Evolutionary conservation across 805 yeast species (phyloP), one percentile per base, ranked within the genome.

Genomic region (Candida endomychidarum): DNA sequence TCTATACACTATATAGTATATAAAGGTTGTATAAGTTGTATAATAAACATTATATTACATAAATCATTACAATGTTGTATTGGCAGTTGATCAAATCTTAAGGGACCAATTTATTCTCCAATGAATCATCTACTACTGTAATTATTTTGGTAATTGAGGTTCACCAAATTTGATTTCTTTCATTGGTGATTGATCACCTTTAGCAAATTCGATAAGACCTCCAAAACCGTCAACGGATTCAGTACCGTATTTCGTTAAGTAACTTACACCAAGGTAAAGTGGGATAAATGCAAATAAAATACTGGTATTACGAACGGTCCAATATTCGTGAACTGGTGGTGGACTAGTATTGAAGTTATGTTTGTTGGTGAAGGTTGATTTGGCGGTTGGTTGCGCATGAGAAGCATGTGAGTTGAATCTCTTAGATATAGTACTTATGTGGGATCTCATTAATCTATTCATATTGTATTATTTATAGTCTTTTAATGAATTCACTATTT

Each of bases 271-370:
- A 31, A 67, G 46, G 45, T 57, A 64, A 10, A 65, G 30, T 9
- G 74, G 74, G 28, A 65, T 54, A 38, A 66, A 63, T 22, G 68
- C 70, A 33, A 67, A 45, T 35, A 66, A 52, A 23, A 66, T 58
- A 19, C 59, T 51, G 33, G 63, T 55, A 52, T 68, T 67, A 42
- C 65, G 58, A 47, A 53, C 51, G 49, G 60, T 65, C 75, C 75
- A 69, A 57, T 69, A 69, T 46, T 61, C 63, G 48, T 69, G 75
- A 37, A 65, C 68, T 37, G 67, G 74, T 28, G 75, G 75, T 24
- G 74, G 74, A 41, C 56, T 56, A 43, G 58, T 60, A 54, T 69
- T 61, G 56, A 69, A 69, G 53, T 64, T 61, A 55, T 58, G 51
- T 43, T 67, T 69, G 59, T 69, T 69, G 53, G 53, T 63, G 60